Evolutionary conservation across 192 early-diverging fungal species (phyloP).

Genomic region (Borealophlyctis nickersoniae): DNA sequence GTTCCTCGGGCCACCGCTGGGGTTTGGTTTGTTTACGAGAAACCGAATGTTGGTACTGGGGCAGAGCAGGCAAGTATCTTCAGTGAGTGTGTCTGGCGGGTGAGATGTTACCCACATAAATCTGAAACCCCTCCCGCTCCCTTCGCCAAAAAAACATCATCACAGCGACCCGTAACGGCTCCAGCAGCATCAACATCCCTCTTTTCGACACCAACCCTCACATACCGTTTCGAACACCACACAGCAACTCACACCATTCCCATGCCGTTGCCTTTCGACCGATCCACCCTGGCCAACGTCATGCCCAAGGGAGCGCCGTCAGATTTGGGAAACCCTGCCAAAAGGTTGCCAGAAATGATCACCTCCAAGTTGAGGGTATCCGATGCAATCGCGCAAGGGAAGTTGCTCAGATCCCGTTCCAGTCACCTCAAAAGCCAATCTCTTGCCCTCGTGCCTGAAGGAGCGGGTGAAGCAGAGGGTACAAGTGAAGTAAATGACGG

Average conservation of each 20-base stretch:
- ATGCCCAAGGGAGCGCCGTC: neutral
- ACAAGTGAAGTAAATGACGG: neutral
- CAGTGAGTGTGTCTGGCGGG: too few relatives aligned
- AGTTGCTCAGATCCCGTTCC: neutral
- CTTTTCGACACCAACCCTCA: constrained; percentile 6
- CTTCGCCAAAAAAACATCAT: neutral
- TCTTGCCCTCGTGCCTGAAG: neutral
- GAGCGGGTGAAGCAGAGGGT: neutral
- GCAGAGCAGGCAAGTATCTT: neutral
- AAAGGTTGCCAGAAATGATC: constrained; percentile 32
- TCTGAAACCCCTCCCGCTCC: too few relatives aligned
- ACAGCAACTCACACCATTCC: constrained; percentile 25
- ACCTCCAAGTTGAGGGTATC: constrained; percentile 23
- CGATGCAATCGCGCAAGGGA: constrained; percentile 14
- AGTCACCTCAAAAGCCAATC: neutral
- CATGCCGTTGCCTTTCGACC: neutral
- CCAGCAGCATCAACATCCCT: neutral
- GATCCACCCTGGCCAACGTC: neutral
- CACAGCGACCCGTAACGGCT: neutral
- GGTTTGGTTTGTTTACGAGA: constrained; percentile 34
- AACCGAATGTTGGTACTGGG: neutral
- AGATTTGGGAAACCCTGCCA: neutral
- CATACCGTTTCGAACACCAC: constrained; percentile 37
- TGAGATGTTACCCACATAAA: too few relatives aligned
- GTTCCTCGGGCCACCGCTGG: constrained; percentile 38